Evolutionary conservation across 2,329 filamentous ascomycete genomes (phyloP).

Genomic region (Aspergillus cejpii): DNA sequence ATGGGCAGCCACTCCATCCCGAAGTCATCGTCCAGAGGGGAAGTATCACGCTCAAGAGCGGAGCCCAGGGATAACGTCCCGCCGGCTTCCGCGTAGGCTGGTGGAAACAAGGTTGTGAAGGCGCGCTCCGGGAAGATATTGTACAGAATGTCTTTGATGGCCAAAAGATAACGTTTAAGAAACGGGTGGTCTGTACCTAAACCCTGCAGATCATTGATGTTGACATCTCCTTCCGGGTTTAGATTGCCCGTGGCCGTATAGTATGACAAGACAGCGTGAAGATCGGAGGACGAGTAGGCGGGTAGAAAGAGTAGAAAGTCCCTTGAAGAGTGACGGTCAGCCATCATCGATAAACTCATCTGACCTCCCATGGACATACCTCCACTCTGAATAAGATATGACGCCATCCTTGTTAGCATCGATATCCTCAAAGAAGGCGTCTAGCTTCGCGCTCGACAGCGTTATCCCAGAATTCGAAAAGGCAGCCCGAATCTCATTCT

Average conservation of each 20-base stretch:
- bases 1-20: constrained; percentile 40
- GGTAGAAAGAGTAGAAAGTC: constrained; percentile 90
- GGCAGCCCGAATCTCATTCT: constrained; percentile 71
- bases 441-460: constrained; percentile 68
- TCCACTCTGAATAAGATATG: constrained; percentile 93
- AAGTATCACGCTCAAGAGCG: constrained; percentile 26
- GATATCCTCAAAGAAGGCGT: constrained; percentile 82
- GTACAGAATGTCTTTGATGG: constrained; percentile 33
- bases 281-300: constrained; percentile 53
- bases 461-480: constrained; percentile 72
- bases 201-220: constrained; percentile 87
- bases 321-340: constrained; percentile 44
- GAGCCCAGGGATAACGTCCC: constrained; percentile 21
- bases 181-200: constrained; percentile 64
- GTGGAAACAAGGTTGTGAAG: constrained; percentile 29
- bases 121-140: constrained; percentile 30
- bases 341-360: constrained; percentile 9
- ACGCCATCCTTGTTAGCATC: constrained; percentile 80
- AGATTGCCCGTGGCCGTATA: constrained; percentile 85
- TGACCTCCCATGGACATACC: constrained; percentile 53
- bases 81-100: constrained; percentile 30
- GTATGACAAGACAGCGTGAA: constrained; percentile 80
- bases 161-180: constrained; percentile 33
- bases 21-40: constrained; percentile 29
- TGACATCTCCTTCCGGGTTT: constrained; percentile 88